Evolutionary conservation across 345 rosid genomes (phyloP), one percentile per base, ranked within the genome.

Genomic region (Erodium maritimum): DNA sequence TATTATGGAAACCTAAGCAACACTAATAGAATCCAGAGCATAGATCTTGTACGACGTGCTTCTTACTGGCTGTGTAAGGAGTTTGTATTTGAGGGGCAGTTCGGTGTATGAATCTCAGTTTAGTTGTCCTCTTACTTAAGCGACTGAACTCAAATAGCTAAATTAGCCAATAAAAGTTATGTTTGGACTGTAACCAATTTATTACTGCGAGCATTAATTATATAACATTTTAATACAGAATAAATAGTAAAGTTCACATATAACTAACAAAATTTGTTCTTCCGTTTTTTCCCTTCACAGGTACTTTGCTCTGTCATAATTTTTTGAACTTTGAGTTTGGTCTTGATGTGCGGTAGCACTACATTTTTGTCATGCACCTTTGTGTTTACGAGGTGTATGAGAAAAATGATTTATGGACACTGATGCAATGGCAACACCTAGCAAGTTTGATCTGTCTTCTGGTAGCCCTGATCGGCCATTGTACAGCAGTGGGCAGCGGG

Each of bases 381-480:
- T 77, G 83, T 64, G 67, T 75, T 72, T 78, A 61, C 71, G 67
- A 67, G 80, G 68, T 67, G 73, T 67, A 69, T 76, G 70, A 80
- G 63, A 66, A 65, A 67, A 76, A 67, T 72, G 74, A 72, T 74
- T 80, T 62, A 56, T 69, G 66, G 57, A 77, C 71, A 69, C 69
- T 75, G 74, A 77, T 81, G 76, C 79, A 67, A 83, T 83, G 91
- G 83, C 95, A 58, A 83, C 82, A 69, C 78, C 96, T 69, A 86
- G 89, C 75, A 88, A 85, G 79, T 83, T 83, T 61, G 99, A 86
- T 73, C 75, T 68, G 72, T 77, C 96, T 73, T 85, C 95, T 72
- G 81, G 80, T 75, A 85, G 91, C 70, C 86, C 84, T 18, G 95
- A 89, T 74, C 85, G 89, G 80, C 80, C 85, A 53, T 57, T 72